Conservation (phyloP, 495 filamentous ascomycete genomes). For the Diplogelasinospora grovesii region DNA sequence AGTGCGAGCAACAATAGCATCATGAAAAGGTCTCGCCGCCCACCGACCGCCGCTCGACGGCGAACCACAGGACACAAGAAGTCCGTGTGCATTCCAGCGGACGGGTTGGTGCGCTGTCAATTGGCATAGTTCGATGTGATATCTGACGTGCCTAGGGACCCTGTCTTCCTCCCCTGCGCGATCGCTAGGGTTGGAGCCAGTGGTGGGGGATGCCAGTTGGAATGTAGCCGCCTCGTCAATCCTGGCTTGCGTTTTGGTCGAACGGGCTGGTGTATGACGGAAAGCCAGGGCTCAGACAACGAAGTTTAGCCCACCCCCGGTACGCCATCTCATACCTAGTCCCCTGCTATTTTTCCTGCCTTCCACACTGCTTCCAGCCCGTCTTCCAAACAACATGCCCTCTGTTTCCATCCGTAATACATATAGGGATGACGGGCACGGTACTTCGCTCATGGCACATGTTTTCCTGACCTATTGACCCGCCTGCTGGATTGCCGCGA, state of each 20-base stretch:
- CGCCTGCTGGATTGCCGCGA: slow-evolving; percentile 23
- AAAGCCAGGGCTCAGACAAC: background rate
- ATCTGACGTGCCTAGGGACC: slow-evolving; percentile 13
- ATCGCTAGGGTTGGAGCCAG: too few relatives aligned
- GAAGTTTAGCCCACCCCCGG: slow-evolving; percentile 9
- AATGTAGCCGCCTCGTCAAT: slow-evolving; percentile 4
- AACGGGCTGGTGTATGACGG: background rate
- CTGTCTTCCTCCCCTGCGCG: background rate
- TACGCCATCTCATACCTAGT: background rate
- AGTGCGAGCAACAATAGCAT: background rate
- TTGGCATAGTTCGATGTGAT: slow-evolving; percentile 10
- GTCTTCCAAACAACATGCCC: slow-evolving; percentile 18
- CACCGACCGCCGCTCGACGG: background rate
- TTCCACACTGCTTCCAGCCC: slow-evolving; percentile 22
- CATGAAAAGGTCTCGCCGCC: background rate
- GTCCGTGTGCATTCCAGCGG: too few relatives aligned
- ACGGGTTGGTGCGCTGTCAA: too few relatives aligned
- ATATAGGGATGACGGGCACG: slow-evolving; percentile 9
- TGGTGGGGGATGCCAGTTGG: slow-evolving; percentile 1
- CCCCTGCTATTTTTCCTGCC: slow-evolving; percentile 12
- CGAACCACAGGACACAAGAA: too few relatives aligned
- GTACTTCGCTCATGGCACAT: slow-evolving; percentile 12
- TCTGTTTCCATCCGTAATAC: slow-evolving; percentile 11
- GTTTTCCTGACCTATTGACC: slow-evolving; percentile 25
- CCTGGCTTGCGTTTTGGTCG: slow-evolving; percentile 2